phyloP scores from a whole-genome alignment of 768 basidiomycete genomes.

The Trametes punicea region DNA sequence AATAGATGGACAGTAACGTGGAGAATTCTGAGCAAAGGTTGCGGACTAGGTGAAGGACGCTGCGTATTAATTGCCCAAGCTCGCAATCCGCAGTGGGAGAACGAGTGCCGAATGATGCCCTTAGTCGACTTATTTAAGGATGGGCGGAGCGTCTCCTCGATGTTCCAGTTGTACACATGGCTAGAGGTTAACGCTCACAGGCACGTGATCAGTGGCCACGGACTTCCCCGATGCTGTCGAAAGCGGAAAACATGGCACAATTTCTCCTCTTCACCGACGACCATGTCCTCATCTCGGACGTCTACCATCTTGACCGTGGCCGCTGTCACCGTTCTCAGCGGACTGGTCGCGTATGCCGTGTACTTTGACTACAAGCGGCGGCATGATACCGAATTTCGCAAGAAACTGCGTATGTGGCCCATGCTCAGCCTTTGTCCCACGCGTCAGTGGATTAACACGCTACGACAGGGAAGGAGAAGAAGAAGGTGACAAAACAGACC shows the following conservation, averaged over 20 bases:
- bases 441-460: not conserved
- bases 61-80: not conserved
- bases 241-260: slow-evolving; percentile 14
- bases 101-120: not conserved
- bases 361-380: slow-evolving; percentile 96
- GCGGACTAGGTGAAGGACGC: not conserved
- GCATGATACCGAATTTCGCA: slow-evolving; percentile 84
- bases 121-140: too few relatives aligned
- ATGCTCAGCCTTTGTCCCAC: slow-evolving; percentile 14
- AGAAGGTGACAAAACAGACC: slow-evolving; percentile 71
- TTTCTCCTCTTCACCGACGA: slow-evolving; percentile 21
- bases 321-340: slow-evolving; percentile 46
- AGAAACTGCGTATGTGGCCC: slow-evolving; percentile 68
- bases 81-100: not conserved
- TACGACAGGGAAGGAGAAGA: slow-evolving; percentile 84
- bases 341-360: slow-evolving; percentile 72
- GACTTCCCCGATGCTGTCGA: slow-evolving; percentile 8
- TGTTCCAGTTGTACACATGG: too few relatives aligned
- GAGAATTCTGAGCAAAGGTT: not conserved
- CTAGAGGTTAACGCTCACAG: not conserved
- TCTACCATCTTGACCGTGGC: slow-evolving; percentile 41
- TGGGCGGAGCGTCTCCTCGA: too few relatives aligned
- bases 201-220: slow-evolving; percentile 13
- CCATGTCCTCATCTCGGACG: slow-evolving; percentile 31
- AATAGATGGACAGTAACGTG: not conserved